A percentile compares a stretch with the other conserved stretches of the same genome.
These are phyloP conservation scores for Senna tora DNA, from an alignment of 306 rosid genomes.

Conservation along the genomic window DNA sequence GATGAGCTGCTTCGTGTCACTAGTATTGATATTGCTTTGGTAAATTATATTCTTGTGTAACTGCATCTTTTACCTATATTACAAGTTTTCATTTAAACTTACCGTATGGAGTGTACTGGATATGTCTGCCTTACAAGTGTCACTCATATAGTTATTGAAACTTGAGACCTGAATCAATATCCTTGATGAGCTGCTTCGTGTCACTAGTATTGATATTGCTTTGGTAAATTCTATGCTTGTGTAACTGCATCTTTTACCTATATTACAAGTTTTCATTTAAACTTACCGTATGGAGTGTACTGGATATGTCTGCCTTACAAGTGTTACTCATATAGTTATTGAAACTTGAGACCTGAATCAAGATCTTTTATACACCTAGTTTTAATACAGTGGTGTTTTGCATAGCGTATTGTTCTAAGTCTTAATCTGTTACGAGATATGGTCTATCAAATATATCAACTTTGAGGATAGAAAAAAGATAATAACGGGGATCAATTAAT, in stretches of 20 bases:
- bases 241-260: constrained; percentile 29
- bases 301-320: constrained; percentile 24
- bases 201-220: constrained; percentile 97
- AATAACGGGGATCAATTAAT: neutral
- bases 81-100: constrained; percentile 33
- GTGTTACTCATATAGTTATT: constrained; percentile 14
- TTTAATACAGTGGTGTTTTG: constrained; percentile 16
- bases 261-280: constrained; percentile 29
- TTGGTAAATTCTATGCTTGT: constrained; percentile 60
- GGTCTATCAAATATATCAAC: neutral
- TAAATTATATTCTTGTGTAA: constrained; percentile 43
- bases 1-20: constrained; percentile 99
- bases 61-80: constrained; percentile 28
- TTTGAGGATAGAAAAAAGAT: constrained; percentile 14
- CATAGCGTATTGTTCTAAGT: constrained; percentile 19
- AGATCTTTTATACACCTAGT: neutral
- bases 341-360: constrained; percentile 17
- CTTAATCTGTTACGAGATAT: constrained; percentile 19
- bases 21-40: constrained; percentile 98
- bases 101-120: constrained; percentile 14
- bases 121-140: constrained; percentile 23
- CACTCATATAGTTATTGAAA: constrained; percentile 18
- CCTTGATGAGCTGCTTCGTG: constrained; percentile 81
- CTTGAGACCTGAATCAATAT: constrained; percentile 2
- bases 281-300: constrained; percentile 22